Percentiles rank a stretch among this genome's conserved stretches.
phyloP scores from a whole-genome alignment of 129 eudicot genomes.

The Chrysanthemum lavandulifolium region DNA sequence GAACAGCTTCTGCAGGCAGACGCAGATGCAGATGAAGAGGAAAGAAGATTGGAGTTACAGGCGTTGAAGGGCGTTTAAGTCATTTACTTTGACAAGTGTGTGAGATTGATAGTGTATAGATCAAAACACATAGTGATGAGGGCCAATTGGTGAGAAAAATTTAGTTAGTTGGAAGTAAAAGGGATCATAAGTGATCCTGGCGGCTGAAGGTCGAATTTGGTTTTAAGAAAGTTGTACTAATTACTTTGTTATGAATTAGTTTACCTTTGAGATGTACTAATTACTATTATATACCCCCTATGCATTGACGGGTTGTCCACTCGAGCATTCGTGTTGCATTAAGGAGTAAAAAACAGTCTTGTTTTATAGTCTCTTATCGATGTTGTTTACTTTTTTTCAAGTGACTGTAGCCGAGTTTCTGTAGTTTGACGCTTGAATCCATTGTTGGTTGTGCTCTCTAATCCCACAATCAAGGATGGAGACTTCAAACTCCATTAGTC shows the following conservation, averaged over 20 bases:
- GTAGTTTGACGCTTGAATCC: neutral
- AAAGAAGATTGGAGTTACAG: conserved; percentile 11
- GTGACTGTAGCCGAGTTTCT: neutral
- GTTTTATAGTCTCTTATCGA: neutral
- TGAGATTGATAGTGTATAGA: conserved; percentile 60
- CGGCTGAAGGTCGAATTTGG: conserved; percentile 20
- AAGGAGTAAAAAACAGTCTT: conserved; percentile 2
- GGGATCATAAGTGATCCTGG: conserved; percentile 24
- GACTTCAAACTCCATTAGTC: neutral
- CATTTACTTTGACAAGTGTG: conserved; percentile 37
- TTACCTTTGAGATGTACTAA: conserved; percentile 20
- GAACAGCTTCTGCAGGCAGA: conserved; percentile 65
- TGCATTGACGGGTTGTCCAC: conserved; percentile 12
- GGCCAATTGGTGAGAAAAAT: conserved; percentile 19
- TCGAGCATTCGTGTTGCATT: conserved; percentile 7
- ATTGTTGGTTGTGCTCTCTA: conserved; percentile 7
- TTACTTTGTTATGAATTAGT: conserved; percentile 9
- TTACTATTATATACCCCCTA: conserved; percentile 26
- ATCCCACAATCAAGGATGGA: neutral
- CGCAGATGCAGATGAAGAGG: conserved; percentile 31
- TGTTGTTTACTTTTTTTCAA: neutral
- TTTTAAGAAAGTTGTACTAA: conserved; percentile 12
- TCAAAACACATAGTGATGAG: conserved; percentile 37
- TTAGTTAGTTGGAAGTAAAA: conserved; percentile 14
- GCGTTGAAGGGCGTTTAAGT: conserved; percentile 14